A percentile compares a stretch with the other conserved stretches of the same genome.
These are phyloP conservation scores for Colletotrichum noveboracense DNA, from an alignment of 2,329 filamentous ascomycete species.

Conservation along the genomic window DNA sequence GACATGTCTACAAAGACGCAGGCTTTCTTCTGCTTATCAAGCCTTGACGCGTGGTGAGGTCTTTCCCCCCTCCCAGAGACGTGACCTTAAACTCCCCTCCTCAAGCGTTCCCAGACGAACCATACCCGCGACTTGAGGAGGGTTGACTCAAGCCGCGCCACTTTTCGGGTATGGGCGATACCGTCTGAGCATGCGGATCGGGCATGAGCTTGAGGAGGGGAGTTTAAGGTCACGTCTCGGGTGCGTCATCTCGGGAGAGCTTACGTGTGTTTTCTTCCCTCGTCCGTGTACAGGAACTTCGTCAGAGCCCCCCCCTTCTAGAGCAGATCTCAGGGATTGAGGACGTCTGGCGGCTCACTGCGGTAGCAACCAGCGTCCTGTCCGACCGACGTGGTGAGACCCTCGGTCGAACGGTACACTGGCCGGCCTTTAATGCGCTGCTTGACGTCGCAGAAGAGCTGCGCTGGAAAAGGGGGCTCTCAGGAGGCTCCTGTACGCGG, in stretches of 20 bases:
- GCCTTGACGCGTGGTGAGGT: not conserved
- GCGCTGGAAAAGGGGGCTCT: not conserved
- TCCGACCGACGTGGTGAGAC: not conserved
- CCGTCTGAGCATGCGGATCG: not conserved
- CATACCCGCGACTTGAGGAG: not conserved
- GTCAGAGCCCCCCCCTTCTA: not conserved
- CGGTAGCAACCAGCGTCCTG: not conserved
- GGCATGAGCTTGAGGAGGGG: not conserved
- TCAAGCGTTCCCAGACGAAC: not conserved
- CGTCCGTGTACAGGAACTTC: not conserved
- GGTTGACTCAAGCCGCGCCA: not conserved
- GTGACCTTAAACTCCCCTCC: not conserved
- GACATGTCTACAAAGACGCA: not conserved
- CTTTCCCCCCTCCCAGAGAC: not conserved
- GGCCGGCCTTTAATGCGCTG: not conserved
- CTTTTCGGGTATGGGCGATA: not conserved
- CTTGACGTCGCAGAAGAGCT: not conserved
- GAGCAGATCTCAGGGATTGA: not conserved
- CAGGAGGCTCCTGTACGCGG: not conserved
- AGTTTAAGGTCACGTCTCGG: not conserved
- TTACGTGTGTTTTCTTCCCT: not conserved
- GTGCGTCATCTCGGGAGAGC: not conserved
- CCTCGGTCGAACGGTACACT: not conserved
- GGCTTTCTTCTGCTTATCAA: not conserved
- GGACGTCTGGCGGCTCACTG: not conserved